phyloP scores from a whole-genome alignment of 805 yeast genomes.

The Nematodospora valgi region DNA sequence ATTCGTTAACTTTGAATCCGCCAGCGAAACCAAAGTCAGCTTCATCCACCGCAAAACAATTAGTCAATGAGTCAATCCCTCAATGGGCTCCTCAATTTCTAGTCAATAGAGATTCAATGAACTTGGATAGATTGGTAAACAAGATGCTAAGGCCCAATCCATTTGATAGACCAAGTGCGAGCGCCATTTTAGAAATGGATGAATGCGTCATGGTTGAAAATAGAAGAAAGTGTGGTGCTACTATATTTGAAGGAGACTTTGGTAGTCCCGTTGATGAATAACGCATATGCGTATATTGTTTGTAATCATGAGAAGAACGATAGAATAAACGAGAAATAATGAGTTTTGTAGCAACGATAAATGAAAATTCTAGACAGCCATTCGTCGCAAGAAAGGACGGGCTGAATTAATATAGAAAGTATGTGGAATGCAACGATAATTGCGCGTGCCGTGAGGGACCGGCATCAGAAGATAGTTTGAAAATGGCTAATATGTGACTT shows the following conservation, averaged over 20 bases:
- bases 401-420: too few relatives aligned
- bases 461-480: too few relatives aligned
- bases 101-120: constrained; percentile 46
- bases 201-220: constrained; percentile 78
- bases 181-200: constrained; percentile 59
- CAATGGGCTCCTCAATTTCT: constrained; percentile 86
- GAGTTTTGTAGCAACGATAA: too few relatives aligned
- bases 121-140: constrained; percentile 75
- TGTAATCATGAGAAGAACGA: neutral
- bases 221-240: constrained; percentile 86
- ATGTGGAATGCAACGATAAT: too few relatives aligned
- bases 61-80: constrained; percentile 45
- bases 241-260: constrained; percentile 91
- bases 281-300: too few relatives aligned
- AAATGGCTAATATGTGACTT: too few relatives aligned
- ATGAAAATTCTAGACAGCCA: too few relatives aligned
- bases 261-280: constrained; percentile 55
- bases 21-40: neutral
- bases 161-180: constrained; percentile 74
- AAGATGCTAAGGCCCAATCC: constrained; percentile 91
- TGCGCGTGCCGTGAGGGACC: too few relatives aligned
- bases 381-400: too few relatives aligned
- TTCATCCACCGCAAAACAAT: neutral
- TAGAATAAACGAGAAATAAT: neutral
- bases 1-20: constrained; percentile 4